Percentiles rank a stretch among this genome's conserved stretches.
Conservation (phyloP, 1,139 yeast species). For the Candida sp. region DNA sequence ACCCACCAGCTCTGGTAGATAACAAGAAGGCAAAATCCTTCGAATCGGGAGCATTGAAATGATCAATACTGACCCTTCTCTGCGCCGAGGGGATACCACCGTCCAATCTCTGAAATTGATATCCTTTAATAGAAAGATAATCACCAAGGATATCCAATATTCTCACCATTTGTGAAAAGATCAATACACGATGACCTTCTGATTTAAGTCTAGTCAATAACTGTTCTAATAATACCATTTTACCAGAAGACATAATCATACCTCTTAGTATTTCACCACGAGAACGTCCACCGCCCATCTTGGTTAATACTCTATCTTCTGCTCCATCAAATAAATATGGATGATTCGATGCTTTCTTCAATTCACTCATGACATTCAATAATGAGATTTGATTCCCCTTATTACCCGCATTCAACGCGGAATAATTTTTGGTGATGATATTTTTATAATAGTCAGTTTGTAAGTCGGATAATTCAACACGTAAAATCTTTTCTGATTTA, state of each 20-base stretch:
- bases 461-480: slow-evolving; percentile 92
- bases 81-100: slow-evolving; percentile 97
- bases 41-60: slow-evolving; percentile 91
- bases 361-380: slow-evolving; percentile 89
- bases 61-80: slow-evolving; percentile 93
- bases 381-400: slow-evolving; percentile 80
- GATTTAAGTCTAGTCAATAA: slow-evolving; percentile 75
- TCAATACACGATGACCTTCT: slow-evolving; percentile 95
- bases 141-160: slow-evolving; percentile 96
- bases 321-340: slow-evolving; percentile 95
- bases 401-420: slow-evolving; percentile 86
- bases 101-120: slow-evolving; percentile 87
- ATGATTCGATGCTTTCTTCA: slow-evolving; percentile 95
- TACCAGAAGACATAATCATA: slow-evolving; percentile 95
- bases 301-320: slow-evolving; percentile 74
- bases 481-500: slow-evolving; percentile 87
- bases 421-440: slow-evolving; percentile 84
- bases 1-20: slow-evolving; percentile 98
- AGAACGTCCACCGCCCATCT: slow-evolving; percentile 53
- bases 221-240: slow-evolving; percentile 94
- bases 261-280: slow-evolving; percentile 86
- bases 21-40: slow-evolving; percentile 88
- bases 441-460: slow-evolving; percentile 96
- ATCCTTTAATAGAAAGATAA: slow-evolving; percentile 85
- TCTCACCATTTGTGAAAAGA: slow-evolving; percentile 96